A percentile compares a stretch with the other conserved stretches of the same genome.
Evolutionary conservation across 2,329 filamentous ascomycete species (phyloP).

Genomic region (Monosporascus sp.): DNA sequence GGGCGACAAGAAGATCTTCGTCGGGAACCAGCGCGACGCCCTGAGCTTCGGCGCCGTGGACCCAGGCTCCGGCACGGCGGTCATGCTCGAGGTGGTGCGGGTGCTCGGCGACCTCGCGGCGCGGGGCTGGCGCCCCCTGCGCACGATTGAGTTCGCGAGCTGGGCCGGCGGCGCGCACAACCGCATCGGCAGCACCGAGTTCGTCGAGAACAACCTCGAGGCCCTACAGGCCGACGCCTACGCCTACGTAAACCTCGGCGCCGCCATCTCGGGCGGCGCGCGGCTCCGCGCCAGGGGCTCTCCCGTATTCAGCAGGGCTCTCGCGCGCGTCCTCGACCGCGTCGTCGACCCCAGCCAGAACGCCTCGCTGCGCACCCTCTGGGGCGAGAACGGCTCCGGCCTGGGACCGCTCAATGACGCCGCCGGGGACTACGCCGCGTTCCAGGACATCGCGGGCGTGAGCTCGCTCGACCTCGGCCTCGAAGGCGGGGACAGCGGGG

Average conservation of each 20-base stretch:
- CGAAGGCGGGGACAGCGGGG: conserved; percentile 51
- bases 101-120: conserved; percentile 74
- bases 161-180: conserved; percentile 97
- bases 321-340: conserved; percentile 69
- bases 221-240: conserved; percentile 67
- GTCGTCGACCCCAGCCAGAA: conserved; percentile 69
- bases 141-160: conserved; percentile 94
- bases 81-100: conserved; percentile 83
- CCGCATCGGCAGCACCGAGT: conserved; percentile 88
- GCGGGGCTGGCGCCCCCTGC: conserved; percentile 81
- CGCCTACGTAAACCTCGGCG: conserved; percentile 89
- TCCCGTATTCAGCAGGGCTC: conserved; percentile 68
- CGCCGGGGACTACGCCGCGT: conserved; percentile 80
- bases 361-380: conserved; percentile 66
- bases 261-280: conserved; percentile 64
- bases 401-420: conserved; percentile 50
- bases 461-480: conserved; percentile 86
- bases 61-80: conserved; percentile 81
- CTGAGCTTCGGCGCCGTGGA: conserved; percentile 87
- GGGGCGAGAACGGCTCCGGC: conserved; percentile 53
- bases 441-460: conserved; percentile 85
- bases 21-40: conserved; percentile 90
- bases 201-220: conserved; percentile 80
- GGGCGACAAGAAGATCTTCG: conserved; percentile 73
- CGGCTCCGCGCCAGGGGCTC: conserved; percentile 75